Evolutionary conservation across 2,329 filamentous ascomycete species (phyloP), one percentile per base, ranked within the genome.

Genomic region (Pyrenophora teres): DNA sequence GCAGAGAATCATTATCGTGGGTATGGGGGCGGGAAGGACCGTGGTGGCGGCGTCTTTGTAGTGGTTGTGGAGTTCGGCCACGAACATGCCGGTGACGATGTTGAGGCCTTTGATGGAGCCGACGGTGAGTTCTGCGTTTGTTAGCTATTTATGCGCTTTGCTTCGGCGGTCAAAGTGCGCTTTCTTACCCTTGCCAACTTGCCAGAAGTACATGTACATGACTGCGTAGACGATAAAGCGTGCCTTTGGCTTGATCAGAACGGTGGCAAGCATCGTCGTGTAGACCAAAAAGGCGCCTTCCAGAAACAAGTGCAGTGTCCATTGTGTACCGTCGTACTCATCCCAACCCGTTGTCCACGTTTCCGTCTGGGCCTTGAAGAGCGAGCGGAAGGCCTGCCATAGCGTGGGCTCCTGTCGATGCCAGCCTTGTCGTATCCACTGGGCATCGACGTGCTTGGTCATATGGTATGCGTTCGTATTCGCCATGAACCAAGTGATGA

Each of bases 1-100:
- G 3, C 80, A 52, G 6, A 81, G 42, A 30, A 84, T 74, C 59
- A 84, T 74, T 6, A 81, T 54, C 33, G 75, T 74, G 13, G 82
- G 79, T 9, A 86, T 65, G 18, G 77, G 77, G n/a, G 79, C 75
- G 25, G 77, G 77, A 25, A 75, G 74, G 40, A 74, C 60, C 8
- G 80, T 74, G 57, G 78, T 81, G 16, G 81, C 76, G 42, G 76
- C 77, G 57, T 80, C 78, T 1, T 77, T 71, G 36, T 76, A 76
- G 58, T 78, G 72, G 65, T 82, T 80, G 54, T 83, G 80, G 32
- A 86, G 62, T 60, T 87, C 84, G 27, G 83, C 81, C 25, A 87
- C 76, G 63, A 87, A 82, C 62, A 83, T 83, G 54, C 85, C 85
- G 52, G 81, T 81, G 69, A 85, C 83, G 64, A 86, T 82, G 67